Percentiles rank a stretch among this genome's conserved stretches.
Evolutionary conservation across 768 basidiomycete species (phyloP).

Genomic region (Suillus hirtellus): DNA sequence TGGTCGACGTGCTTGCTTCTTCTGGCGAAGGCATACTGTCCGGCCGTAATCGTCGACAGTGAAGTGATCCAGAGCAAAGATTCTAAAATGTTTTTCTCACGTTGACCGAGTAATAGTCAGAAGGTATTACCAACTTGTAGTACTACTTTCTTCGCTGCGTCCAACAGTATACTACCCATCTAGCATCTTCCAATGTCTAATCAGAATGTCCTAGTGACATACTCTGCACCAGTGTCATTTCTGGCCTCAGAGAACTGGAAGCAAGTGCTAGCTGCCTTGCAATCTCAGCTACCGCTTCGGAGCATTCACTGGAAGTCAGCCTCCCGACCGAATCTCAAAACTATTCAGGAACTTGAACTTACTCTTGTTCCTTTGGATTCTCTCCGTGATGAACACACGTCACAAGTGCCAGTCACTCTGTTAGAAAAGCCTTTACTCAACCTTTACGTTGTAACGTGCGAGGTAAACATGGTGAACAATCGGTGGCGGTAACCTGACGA

Average conservation of each 20-base stretch:
- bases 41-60: background rate
- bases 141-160: background rate
- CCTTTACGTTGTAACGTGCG: constrained; percentile 83
- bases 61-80: background rate
- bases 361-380: constrained; percentile 67
- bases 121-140: background rate
- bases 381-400: constrained; percentile 69
- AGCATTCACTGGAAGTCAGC: constrained; percentile 92
- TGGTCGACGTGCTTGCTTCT: constrained; percentile 52
- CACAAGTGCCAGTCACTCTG: constrained; percentile 74
- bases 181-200: constrained; percentile 31
- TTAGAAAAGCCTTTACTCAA: constrained; percentile 88
- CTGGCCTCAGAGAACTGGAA: constrained; percentile 73
- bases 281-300: constrained; percentile 78
- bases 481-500: constrained; percentile 13
- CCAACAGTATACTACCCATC: background rate
- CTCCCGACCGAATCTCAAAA: constrained; percentile 70
- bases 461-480: constrained; percentile 52
- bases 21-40: constrained; percentile 60
- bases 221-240: constrained; percentile 61
- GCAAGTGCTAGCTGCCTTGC: constrained; percentile 62
- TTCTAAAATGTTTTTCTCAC: constrained; percentile 13
- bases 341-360: constrained; percentile 87
- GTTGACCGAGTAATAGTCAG: background rate
- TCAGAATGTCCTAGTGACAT: constrained; percentile 66